Percentiles rank a stretch among this genome's conserved stretches.
Evolutionary conservation across 192 early-diverging fungal genomes (phyloP).

Genomic region (Phlyctochytrium bullatum): DNA sequence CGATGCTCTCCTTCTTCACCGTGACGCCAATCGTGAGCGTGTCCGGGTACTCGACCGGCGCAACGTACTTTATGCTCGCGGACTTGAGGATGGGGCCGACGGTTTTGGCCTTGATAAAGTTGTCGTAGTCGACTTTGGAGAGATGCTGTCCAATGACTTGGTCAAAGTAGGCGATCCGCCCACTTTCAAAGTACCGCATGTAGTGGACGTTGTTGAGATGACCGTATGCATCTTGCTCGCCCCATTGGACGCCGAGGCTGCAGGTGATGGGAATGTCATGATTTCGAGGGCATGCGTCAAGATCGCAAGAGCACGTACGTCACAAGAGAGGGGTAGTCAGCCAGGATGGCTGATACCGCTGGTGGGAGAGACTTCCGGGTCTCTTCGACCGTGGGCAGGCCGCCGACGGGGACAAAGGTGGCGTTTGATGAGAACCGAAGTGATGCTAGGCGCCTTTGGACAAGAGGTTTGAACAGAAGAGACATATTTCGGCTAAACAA

Average conservation of each 20-base stretch:
- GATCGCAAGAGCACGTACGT: slow-evolving; percentile 15
- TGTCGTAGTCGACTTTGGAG: slow-evolving; percentile 6
- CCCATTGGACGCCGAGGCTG: slow-evolving; percentile 22
- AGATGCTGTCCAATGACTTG: slow-evolving; percentile 34
- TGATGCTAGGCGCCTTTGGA: too few relatives aligned
- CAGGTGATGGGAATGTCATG: too few relatives aligned
- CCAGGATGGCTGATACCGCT: slow-evolving; percentile 4
- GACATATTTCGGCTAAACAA: too few relatives aligned
- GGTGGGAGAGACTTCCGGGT: slow-evolving; percentile 14
- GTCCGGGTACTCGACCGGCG: slow-evolving; percentile 29
- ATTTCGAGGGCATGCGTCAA: too few relatives aligned
- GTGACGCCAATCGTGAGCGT: slow-evolving; percentile 8
- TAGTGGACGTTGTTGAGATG: slow-evolving; percentile 30
- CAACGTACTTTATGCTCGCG: slow-evolving; percentile 36
- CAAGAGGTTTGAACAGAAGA: too few relatives aligned
- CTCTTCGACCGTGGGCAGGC: slow-evolving; percentile 5
- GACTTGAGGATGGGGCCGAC: slow-evolving; percentile 49
- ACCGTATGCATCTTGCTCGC: slow-evolving; percentile 25
- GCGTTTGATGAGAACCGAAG: too few relatives aligned
- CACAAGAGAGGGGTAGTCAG: slow-evolving; percentile 19
- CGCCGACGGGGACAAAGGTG: slow-evolving; percentile 17
- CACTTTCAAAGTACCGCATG: slow-evolving; percentile 25
- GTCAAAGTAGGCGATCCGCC: slow-evolving; percentile 41
- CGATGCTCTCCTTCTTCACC: slow-evolving; percentile 11
- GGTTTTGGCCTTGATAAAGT: slow-evolving; percentile 30